These are phyloP conservation scores for Phaeodactylum tricornutum DNA, from an alignment of 108 stramenopile genomes.

Conservation along the genomic window DNA sequence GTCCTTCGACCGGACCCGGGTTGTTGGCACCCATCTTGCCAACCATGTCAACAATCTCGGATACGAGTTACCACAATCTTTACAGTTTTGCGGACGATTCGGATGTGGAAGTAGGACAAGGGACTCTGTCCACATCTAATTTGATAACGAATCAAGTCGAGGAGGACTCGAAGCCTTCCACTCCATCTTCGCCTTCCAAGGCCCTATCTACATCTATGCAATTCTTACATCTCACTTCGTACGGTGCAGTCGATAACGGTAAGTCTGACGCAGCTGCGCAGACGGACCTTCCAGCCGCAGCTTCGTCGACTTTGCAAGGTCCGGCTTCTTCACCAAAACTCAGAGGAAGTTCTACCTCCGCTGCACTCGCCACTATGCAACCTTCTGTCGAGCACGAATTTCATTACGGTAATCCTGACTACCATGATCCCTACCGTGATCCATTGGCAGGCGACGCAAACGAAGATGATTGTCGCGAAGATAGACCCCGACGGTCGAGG, in stretches of 20 bases:
- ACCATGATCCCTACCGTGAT: slow-evolving; percentile 8
- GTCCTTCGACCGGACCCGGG: background rate
- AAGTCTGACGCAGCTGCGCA: no score
- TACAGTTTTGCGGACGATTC: background rate
- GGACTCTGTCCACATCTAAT: background rate
- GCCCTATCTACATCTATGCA: background rate
- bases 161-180: no score
- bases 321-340: no score
- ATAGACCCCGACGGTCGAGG: background rate
- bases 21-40: background rate
- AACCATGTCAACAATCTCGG: background rate
- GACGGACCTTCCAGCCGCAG: background rate
- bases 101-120: background rate
- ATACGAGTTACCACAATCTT: background rate
- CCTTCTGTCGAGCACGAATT: slow-evolving; percentile 13
- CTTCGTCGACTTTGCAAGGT: slow-evolving; percentile 2
- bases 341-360: no score
- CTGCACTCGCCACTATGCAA: no score
- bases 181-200: background rate
- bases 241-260: background rate
- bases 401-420: slow-evolving; percentile 28
- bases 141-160: background rate
- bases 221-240: slow-evolving; percentile 1
- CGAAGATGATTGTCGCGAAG: background rate
- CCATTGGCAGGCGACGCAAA: background rate